phyloP scores from a whole-genome alignment of 2,329 filamentous ascomycete species.

The Diaporthe ampelina region DNA sequence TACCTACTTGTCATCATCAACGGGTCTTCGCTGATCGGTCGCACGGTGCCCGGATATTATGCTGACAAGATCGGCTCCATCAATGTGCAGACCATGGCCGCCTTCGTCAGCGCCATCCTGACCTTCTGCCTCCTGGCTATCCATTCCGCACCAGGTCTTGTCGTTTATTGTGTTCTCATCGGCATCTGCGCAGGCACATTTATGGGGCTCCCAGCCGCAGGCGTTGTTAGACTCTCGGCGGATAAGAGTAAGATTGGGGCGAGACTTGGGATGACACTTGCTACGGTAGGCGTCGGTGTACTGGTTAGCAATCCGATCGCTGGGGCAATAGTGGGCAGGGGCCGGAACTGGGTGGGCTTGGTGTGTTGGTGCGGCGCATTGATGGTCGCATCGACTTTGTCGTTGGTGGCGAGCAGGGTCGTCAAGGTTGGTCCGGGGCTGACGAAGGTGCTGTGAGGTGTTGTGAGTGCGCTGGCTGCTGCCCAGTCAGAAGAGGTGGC shows the following conservation, averaged over 20 bases:
- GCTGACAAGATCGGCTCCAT: constrained; percentile 59
- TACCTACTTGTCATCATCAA: constrained; percentile 60
- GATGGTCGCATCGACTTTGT: constrained; percentile 11
- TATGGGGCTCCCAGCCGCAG: constrained; percentile 56
- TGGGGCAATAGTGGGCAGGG: constrained; percentile 59
- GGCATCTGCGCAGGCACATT: constrained; percentile 60
- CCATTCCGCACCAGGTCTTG: constrained; percentile 50
- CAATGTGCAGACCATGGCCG: constrained; percentile 53
- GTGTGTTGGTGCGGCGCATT: constrained; percentile 17
- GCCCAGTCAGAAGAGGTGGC: too few species aligned
- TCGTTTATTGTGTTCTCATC: constrained; percentile 59
- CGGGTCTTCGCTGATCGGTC: constrained; percentile 60
- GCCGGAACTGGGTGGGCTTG: constrained; percentile 25
- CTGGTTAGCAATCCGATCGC: constrained; percentile 64
- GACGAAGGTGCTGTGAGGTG: constrained; percentile 2
- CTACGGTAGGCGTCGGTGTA: constrained; percentile 59
- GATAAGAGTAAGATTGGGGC: constrained; percentile 55
- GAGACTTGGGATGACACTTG: constrained; percentile 57
- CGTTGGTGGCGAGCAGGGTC: constrained; percentile 12
- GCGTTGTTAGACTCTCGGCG: constrained; percentile 53
- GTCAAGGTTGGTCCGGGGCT: constrained; percentile 18
- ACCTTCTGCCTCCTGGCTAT: constrained; percentile 57
- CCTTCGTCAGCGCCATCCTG: constrained; percentile 50
- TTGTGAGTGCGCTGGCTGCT: neutral
- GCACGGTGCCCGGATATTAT: constrained; percentile 58